Evolutionary conservation across 139 green algal species (phyloP).

Genomic region (Tetratostichococcus sp.): DNA sequence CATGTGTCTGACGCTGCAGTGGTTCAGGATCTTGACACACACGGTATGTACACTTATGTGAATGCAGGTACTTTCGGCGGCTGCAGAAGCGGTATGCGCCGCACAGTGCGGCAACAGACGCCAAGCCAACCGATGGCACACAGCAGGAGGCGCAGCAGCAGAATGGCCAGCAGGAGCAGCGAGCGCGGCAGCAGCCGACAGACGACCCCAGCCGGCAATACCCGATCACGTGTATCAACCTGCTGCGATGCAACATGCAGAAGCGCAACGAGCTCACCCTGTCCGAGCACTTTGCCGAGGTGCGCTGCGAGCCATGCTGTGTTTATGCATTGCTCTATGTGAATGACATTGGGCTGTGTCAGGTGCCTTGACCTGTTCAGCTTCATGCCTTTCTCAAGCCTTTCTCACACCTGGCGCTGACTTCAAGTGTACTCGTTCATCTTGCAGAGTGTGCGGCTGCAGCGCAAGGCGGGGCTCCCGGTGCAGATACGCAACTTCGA

Average conservation of each 20-base stretch:
- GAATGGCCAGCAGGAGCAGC: not conserved
- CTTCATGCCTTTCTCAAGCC: no score
- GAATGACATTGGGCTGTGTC: no score
- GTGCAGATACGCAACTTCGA: slow-evolving; percentile 80
- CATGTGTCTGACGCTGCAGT: no score
- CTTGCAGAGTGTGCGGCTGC: slow-evolving; percentile 30
- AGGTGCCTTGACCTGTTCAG: no score
- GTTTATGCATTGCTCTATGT: no score
- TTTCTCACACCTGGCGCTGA: no score
- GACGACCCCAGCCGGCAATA: slow-evolving; percentile 18
- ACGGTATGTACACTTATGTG: not conserved
- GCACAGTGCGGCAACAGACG: slow-evolving; percentile 20
- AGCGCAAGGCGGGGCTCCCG: slow-evolving; percentile 30
- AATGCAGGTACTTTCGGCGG: slow-evolving; percentile 67
- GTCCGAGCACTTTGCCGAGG: slow-evolving; percentile 67
- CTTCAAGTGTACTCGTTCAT: no score
- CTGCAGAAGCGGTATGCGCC: slow-evolving; percentile 70
- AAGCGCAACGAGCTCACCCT: slow-evolving; percentile 64
- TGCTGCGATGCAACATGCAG: slow-evolving; percentile 79
- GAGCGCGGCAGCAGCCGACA: not conserved
- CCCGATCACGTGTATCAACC: slow-evolving; percentile 86
- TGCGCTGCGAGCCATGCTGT: not conserved
- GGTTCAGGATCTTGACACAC: no score
- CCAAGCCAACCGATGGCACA: not conserved
- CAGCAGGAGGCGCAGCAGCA: not conserved